Conservation (phyloP, 805 yeast species). For the Scheffersomyces stipitis region DNA sequence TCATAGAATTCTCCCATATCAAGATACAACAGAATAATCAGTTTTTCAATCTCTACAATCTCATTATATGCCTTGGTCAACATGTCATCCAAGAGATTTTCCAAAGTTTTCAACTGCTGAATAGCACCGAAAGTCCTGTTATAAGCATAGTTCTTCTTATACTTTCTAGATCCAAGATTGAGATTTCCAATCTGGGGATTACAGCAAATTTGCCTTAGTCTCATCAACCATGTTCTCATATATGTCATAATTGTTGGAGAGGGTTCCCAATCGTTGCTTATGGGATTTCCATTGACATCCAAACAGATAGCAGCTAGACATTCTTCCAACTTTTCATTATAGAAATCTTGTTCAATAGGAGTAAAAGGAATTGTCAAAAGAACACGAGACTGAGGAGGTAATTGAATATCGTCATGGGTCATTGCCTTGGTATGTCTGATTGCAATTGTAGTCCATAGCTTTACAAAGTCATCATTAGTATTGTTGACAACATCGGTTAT, state of each 20-base stretch:
- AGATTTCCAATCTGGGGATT: slow-evolving; percentile 60
- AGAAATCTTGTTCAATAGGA: slow-evolving; percentile 82
- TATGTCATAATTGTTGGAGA: slow-evolving; percentile 36
- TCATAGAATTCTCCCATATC: slow-evolving; percentile 74
- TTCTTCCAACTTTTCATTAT: slow-evolving; percentile 60
- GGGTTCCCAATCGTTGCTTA: slow-evolving; percentile 49
- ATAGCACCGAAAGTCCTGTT: slow-evolving; percentile 17
- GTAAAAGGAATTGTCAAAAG: slow-evolving; percentile 74
- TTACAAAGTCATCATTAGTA: slow-evolving; percentile 29
- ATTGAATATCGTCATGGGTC: slow-evolving; percentile 71
- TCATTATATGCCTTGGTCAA: slow-evolving; percentile 53
- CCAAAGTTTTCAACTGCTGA: slow-evolving; percentile 46
- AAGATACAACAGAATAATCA: slow-evolving; percentile 42
- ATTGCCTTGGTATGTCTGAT: slow-evolving; percentile 82
- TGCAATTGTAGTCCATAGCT: slow-evolving; percentile 53
- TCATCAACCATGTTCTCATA: slow-evolving; percentile 70
- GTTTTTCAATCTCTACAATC: slow-evolving; percentile 49
- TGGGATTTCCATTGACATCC: slow-evolving; percentile 51
- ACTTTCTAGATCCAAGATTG: slow-evolving; percentile 21
- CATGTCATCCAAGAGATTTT: slow-evolving; percentile 68
- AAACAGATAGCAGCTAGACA: slow-evolving; percentile 60
- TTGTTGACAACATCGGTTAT: slow-evolving; percentile 8
- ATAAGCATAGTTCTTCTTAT: slow-evolving; percentile 16
- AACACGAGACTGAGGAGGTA: slow-evolving; percentile 78
- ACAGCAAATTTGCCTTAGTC: slow-evolving; percentile 77